Evolutionary conservation across 345 rosid species (phyloP).

Genomic region (Dipteronia sinensis): DNA sequence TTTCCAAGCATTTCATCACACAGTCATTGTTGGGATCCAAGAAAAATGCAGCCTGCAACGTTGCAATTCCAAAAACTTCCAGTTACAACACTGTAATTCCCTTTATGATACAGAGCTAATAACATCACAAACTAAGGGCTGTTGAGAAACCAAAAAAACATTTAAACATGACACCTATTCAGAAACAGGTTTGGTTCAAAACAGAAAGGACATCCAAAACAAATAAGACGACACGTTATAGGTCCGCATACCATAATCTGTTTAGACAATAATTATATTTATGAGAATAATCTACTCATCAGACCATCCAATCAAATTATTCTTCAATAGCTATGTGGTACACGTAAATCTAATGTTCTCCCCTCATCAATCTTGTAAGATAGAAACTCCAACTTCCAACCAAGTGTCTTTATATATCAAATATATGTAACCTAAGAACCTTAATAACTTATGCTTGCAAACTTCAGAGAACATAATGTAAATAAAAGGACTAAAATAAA

Average conservation of each 20-base stretch:
- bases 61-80: too few relatives aligned
- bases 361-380: not conserved
- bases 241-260: not conserved
- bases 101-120: too few relatives aligned
- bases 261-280: not conserved
- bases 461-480: not conserved
- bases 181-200: too few relatives aligned
- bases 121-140: too few relatives aligned
- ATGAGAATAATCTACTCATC: not conserved
- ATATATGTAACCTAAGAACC: not conserved
- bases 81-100: too few relatives aligned
- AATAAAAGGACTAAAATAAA: not conserved
- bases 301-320: not conserved
- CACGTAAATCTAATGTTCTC: slow-evolving; percentile 7
- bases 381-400: not conserved
- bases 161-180: too few relatives aligned
- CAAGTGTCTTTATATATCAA: not conserved
- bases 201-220: too few relatives aligned
- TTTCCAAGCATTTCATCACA: too few relatives aligned
- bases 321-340: not conserved
- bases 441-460: not conserved
- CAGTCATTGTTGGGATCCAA: too few relatives aligned
- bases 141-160: too few relatives aligned
- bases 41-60: too few relatives aligned
- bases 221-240: too few relatives aligned